These are phyloP conservation scores for Mycosphaerelloides madeirae DNA, from an alignment of 2,329 filamentous ascomycete species.

Conservation along the genomic window DNA sequence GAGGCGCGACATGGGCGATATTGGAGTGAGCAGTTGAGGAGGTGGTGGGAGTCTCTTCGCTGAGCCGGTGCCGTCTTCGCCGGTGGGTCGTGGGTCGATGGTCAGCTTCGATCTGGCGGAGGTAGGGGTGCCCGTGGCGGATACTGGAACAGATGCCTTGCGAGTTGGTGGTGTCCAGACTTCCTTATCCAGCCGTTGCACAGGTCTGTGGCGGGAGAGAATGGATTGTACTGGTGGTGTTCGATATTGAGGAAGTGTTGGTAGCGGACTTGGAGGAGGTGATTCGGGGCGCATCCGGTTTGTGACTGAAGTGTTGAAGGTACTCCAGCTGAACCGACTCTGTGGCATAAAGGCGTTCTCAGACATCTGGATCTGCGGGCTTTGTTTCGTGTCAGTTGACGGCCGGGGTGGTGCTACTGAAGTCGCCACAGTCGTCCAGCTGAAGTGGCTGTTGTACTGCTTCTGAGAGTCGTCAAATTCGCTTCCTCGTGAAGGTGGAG, in stretches of 20 bases:
- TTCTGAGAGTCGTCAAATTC: slow-evolving; percentile 7
- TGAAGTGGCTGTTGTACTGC: slow-evolving; percentile 30
- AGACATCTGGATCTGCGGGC: slow-evolving; percentile 1
- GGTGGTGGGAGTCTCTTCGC: slow-evolving; percentile 31
- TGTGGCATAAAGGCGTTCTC: slow-evolving; percentile 5
- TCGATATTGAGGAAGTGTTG: slow-evolving; percentile 30
- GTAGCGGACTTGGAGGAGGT: slow-evolving; percentile 40
- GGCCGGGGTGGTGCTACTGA: slow-evolving; percentile 19
- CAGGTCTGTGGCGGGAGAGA: slow-evolving; percentile 29
- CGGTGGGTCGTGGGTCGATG: slow-evolving; percentile 7
- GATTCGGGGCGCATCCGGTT: slow-evolving; percentile 36
- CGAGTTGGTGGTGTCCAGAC: slow-evolving; percentile 26
- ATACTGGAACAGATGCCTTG: slow-evolving; percentile 10
- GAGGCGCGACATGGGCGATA: slow-evolving; percentile 46
- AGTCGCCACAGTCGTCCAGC: slow-evolving; percentile 32
- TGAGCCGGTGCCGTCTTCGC: slow-evolving; percentile 9
- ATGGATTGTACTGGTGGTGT: slow-evolving; percentile 28
- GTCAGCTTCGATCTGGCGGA: slow-evolving; percentile 13
- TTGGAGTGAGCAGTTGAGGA: slow-evolving; percentile 40
- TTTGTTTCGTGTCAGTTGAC: slow-evolving; percentile 13
- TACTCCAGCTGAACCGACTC: slow-evolving; percentile 43
- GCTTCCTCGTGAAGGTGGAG: slow-evolving; percentile 13
- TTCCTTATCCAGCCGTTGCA: slow-evolving; percentile 27
- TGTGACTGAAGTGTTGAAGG: slow-evolving; percentile 33
- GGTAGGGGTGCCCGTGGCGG: slow-evolving; percentile 1